Percentiles rank a stretch among this genome's conserved stretches.
Conservation (phyloP, 2,329 filamentous ascomycete species). For the Colletotrichum horii region DNA sequence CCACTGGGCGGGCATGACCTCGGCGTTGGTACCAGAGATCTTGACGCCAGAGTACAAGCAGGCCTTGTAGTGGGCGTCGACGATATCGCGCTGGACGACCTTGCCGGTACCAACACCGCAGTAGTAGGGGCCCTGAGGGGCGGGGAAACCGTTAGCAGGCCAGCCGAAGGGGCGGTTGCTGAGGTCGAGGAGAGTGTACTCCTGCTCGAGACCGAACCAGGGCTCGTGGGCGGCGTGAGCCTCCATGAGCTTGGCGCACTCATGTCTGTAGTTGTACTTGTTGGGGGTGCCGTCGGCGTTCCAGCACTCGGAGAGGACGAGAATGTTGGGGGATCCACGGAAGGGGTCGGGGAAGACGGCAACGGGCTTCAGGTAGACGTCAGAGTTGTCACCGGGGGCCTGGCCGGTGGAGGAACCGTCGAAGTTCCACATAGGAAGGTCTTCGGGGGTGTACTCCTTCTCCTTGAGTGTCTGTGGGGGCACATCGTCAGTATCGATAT, state of each 20-base stretch:
- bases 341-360: conserved; percentile 93
- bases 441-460: conserved; percentile 54
- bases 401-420: conserved; percentile 88
- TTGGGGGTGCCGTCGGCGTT: conserved; percentile 93
- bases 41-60: conserved; percentile 73
- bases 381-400: conserved; percentile 93
- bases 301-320: conserved; percentile 95
- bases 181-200: conserved; percentile 77
- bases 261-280: conserved; percentile 98
- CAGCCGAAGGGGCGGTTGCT: conserved; percentile 92
- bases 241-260: conserved; percentile 89
- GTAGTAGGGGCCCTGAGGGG: conserved; percentile 93
- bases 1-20: conserved; percentile 98
- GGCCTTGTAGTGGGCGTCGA: conserved; percentile 92
- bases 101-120: conserved; percentile 92
- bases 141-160: conserved; percentile 77
- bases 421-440: conserved; percentile 62
- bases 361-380: conserved; percentile 93
- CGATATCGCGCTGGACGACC: conserved; percentile 97
- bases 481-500: conserved; percentile 21
- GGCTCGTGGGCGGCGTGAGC: conserved; percentile 81
- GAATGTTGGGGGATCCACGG: conserved; percentile 87
- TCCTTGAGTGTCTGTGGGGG: conserved; percentile 53
- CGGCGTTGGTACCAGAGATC: conserved; percentile 98
- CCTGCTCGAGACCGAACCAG: conserved; percentile 98